Percentiles rank a stretch among this genome's conserved stretches.
These are phyloP conservation scores for Neofusicoccum sp. DNA, from an alignment of 2,329 filamentous ascomycete genomes.

Conservation along the genomic window DNA sequence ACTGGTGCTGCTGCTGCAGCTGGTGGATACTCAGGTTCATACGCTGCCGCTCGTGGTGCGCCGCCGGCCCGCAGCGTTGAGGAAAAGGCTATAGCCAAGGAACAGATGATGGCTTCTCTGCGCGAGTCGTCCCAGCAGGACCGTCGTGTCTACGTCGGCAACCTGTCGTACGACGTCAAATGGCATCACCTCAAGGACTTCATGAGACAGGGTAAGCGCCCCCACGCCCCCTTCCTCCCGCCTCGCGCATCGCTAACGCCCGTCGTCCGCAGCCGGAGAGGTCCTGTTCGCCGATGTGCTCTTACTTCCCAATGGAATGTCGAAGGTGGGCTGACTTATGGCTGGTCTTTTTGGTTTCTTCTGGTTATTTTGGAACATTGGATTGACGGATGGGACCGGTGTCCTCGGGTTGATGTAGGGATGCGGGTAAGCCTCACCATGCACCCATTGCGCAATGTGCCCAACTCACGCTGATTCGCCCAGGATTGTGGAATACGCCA, in stretches of 20 bases:
- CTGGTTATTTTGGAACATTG: conserved; percentile 75
- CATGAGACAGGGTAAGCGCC: conserved; percentile 91
- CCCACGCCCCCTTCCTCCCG: conserved; percentile 27
- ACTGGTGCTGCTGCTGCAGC: conserved; percentile 68
- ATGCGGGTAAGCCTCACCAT: conserved; percentile 81
- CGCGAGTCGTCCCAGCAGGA: conserved; percentile 97
- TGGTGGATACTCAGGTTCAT: conserved; percentile 68
- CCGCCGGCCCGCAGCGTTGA: conserved; percentile 68
- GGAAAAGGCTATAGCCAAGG: conserved; percentile 79
- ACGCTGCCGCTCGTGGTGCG: conserved; percentile 54
- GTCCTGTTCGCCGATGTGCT: conserved; percentile 99
- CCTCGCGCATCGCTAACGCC: conserved; percentile 36
- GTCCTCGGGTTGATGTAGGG: conserved; percentile 92
- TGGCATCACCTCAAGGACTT: conserved; percentile 99
- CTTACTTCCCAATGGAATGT: conserved; percentile 99
- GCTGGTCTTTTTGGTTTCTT: conserved; percentile 73
- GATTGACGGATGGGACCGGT: conserved; percentile 96
- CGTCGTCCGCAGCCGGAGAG: conserved; percentile 76
- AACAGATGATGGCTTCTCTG: conserved; percentile 94
- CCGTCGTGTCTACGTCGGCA: conserved; percentile 98
- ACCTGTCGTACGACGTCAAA: conserved; percentile 99
- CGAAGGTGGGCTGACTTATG: conserved; percentile 98
- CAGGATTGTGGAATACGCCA: conserved; percentile 99
- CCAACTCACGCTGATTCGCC: neutral
- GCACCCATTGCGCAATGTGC: neutral